Conservation (phyloP, 441 rosid species). For the Gossypium schwendimanii region DNA sequence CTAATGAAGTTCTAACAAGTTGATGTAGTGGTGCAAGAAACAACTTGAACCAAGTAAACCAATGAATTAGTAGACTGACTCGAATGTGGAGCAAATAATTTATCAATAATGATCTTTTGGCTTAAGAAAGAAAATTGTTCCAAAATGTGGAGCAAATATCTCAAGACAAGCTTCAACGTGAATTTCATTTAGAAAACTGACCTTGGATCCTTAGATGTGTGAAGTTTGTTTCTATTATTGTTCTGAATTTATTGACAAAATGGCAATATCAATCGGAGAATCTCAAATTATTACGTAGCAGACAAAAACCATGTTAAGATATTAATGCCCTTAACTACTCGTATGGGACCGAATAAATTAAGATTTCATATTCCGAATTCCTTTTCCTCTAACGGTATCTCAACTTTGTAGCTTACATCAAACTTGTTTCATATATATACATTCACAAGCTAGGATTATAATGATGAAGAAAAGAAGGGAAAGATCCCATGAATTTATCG, state of each 20-base stretch:
- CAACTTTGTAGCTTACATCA: not conserved
- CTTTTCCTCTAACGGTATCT: not conserved
- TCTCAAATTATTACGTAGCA: not conserved
- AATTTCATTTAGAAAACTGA: not conserved
- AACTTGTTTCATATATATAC: not conserved
- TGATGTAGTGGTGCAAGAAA: too few relatives aligned
- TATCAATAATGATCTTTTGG: too few relatives aligned
- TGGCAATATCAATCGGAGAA: not conserved
- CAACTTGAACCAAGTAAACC: too few relatives aligned
- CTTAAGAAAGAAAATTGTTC: too few relatives aligned
- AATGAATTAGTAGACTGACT: too few relatives aligned
- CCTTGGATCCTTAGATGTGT: not conserved
- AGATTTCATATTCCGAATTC: not conserved
- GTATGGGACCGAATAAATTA: not conserved
- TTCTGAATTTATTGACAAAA: not conserved
- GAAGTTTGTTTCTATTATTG: not conserved
- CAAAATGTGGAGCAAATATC: too few relatives aligned
- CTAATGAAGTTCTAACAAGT: too few relatives aligned
- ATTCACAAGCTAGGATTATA: not conserved
- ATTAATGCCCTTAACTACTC: not conserved
- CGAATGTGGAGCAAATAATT: too few relatives aligned
- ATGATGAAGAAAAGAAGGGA: not conserved
- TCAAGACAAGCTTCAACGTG: not conserved
- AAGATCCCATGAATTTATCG: not conserved
- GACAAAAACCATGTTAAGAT: not conserved